Evolutionary conservation across 108 stramenopile species (phyloP).

Genomic region (Nitzschia putrida): DNA sequence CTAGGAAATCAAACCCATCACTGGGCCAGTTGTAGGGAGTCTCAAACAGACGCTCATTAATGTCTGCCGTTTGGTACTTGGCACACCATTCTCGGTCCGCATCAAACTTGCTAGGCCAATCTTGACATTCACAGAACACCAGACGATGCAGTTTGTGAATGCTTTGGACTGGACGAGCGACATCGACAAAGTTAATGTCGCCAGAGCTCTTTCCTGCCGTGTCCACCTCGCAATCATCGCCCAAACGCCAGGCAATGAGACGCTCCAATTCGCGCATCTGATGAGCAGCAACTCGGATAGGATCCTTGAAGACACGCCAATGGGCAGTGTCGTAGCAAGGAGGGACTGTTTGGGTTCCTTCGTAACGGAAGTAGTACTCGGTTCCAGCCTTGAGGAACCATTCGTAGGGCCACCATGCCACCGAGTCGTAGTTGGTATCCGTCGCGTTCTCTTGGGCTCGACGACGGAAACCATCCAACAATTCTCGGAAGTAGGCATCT

Average conservation of each 20-base stretch:
- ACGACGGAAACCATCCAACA: slow-evolving; percentile 9
- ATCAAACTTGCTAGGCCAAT: slow-evolving; percentile 57
- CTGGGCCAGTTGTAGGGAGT: slow-evolving; percentile 42
- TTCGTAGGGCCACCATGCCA: slow-evolving; percentile 48
- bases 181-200: slow-evolving; percentile 32
- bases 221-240: slow-evolving; percentile 43
- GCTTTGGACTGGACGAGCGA: slow-evolving; percentile 48
- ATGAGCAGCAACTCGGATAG: slow-evolving; percentile 47
- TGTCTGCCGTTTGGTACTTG: slow-evolving; percentile 27
- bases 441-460: slow-evolving; percentile 21
- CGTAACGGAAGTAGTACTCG: slow-evolving; percentile 62
- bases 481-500: slow-evolving; percentile 39
- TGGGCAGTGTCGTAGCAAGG: slow-evolving; percentile 52
- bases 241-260: slow-evolving; percentile 43
- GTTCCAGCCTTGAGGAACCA: slow-evolving; percentile 56
- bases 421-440: slow-evolving; percentile 35
- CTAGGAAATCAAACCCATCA: slow-evolving; percentile 27
- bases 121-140: slow-evolving; percentile 65
- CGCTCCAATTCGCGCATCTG: slow-evolving; percentile 52
- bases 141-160: slow-evolving; percentile 34
- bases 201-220: slow-evolving; percentile 45
- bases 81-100: slow-evolving; percentile 52
- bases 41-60: slow-evolving; percentile 26
- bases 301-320: slow-evolving; percentile 63
- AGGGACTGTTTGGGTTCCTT: slow-evolving; percentile 49